These are phyloP conservation scores for Copromyces sp. DNA, from an alignment of 495 filamentous ascomycete species.

Conservation along the genomic window DNA sequence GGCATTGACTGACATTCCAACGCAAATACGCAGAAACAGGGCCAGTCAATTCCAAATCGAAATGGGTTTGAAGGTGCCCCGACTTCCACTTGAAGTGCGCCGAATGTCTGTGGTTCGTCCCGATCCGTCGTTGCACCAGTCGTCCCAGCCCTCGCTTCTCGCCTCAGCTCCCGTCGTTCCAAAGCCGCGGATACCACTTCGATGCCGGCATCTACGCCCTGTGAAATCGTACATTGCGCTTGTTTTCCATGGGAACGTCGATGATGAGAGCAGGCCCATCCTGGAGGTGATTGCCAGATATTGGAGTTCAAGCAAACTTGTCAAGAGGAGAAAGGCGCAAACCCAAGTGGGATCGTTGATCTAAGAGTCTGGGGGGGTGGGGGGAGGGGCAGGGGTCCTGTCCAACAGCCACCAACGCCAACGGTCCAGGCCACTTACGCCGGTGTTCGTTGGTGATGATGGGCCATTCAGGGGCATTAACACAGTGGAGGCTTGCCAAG, in stretches of 20 bases:
- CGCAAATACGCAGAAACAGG: too few relatives aligned
- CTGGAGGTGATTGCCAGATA: background rate
- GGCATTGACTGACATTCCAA: too few relatives aligned
- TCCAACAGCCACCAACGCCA: background rate
- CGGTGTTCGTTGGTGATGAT: background rate
- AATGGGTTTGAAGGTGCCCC: too few relatives aligned
- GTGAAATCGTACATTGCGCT: background rate
- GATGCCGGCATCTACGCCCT: background rate
- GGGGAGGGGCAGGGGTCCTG: background rate
- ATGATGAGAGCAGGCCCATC: background rate
- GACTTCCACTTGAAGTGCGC: background rate
- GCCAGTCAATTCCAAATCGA: too few relatives aligned
- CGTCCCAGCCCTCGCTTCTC: background rate
- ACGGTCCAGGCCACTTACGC: background rate
- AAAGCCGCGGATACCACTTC: background rate
- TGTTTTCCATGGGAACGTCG: background rate
- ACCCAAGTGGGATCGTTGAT: background rate
- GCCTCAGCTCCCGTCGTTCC: background rate
- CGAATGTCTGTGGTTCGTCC: background rate
- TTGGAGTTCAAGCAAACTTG: background rate
- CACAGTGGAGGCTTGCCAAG: background rate
- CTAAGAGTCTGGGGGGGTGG: background rate
- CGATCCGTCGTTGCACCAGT: background rate
- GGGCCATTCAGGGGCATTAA: background rate
- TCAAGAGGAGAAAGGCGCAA: background rate